Evolutionary conservation across 768 basidiomycete species (phyloP), one percentile per base, ranked within the genome.

Genomic region (Termitomyces sp.): DNA sequence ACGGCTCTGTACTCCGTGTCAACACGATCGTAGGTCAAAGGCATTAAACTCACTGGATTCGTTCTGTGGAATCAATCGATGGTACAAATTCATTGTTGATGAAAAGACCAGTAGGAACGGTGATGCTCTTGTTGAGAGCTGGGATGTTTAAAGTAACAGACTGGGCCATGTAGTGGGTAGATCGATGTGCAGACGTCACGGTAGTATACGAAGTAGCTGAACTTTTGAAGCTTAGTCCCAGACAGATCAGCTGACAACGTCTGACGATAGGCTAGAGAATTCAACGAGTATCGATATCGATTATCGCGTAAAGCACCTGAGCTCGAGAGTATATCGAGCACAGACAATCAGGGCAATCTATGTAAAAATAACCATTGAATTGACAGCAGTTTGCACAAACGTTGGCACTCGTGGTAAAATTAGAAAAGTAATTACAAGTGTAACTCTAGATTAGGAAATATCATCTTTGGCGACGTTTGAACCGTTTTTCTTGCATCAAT

Each of bases 1-100:
- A 91, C 76, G n/a, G 83, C 83, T 34, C 89, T 91, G 68, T 36
- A 60, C 42, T 40, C 60, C 56, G 56, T 40, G 59, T 74, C 60
- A 70, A 63, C 36, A 29, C 61, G 68, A 69, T 70, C 65, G 55
- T 59, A 50, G 54, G 14, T 57, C 45, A 25, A 51, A 42, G 46
- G 38, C 31, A 46, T 63, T 32, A 56, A n/a, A 45, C 85, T 66
- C 66, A 91, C 90, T 82, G 70, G 70, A 93, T 84, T 48, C 79
- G 71, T 59, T 89, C 88, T 14, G 76, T 69, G 37, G 86, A 88
- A 67, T 91, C 88, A 31, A 81, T 79, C 6, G 90, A 91, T n/a
- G 85, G 72, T 34, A 92, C 88, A 68, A 94, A 96, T 70, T 94
- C 83, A 71, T 92, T 93, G 79, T 95, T 87, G 76, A 98, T 95